These are phyloP conservation scores for Cornus florida DNA, from an alignment of 148 eudicot genomes.

Conservation along the genomic window DNA sequence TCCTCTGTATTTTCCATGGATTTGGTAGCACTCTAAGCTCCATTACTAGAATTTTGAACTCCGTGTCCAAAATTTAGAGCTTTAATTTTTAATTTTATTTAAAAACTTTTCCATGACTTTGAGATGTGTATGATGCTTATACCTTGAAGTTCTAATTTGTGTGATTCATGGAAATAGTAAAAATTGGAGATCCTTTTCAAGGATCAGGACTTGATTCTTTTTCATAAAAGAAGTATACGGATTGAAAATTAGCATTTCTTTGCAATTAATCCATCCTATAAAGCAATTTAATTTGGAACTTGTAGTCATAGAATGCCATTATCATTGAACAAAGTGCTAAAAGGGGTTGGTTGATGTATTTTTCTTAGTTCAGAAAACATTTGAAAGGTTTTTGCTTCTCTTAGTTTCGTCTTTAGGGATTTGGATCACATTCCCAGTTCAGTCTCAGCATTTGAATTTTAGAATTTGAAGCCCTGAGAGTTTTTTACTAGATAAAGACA, in stretches of 20 bases:
- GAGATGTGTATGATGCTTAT: neutral
- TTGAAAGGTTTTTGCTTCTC: neutral
- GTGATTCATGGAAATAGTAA: neutral
- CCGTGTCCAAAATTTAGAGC: neutral
- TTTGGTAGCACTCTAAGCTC: constrained; percentile 1
- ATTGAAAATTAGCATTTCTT: neutral
- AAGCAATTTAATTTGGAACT: neutral
- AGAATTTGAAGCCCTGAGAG: neutral
- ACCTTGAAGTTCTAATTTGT: neutral
- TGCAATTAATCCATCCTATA: neutral
- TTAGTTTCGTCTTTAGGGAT: neutral
- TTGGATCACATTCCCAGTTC: neutral
- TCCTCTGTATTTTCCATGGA: constrained; percentile 12
- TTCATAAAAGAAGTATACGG: neutral
- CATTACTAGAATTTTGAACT: constrained; percentile 1
- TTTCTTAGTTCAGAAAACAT: neutral
- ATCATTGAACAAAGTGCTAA: neutral
- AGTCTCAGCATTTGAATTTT: neutral
- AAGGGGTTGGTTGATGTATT: neutral
- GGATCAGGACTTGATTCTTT: neutral
- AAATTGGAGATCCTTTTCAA: neutral
- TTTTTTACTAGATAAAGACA: too few relatives aligned
- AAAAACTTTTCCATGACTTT: neutral
- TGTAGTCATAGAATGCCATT: neutral
- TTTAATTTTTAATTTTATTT: neutral